Base-by-base conservation (phyloP, 2,329 filamentous ascomycete species). In the Pestalotiopsis sp. region DNA sequence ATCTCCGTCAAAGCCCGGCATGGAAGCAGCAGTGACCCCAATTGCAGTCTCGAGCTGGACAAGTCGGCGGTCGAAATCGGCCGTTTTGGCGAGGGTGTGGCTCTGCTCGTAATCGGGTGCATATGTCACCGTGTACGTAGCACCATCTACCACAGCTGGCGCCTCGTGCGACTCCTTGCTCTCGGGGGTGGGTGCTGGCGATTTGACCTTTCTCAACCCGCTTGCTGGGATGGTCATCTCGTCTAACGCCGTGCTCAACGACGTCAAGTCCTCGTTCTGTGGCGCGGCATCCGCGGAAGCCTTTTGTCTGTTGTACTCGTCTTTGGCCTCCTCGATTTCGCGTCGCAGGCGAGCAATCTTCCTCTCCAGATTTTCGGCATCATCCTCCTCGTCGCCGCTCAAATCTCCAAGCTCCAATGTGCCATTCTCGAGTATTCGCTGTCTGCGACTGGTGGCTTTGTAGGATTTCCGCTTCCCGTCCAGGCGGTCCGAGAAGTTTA, bases 401-500 rank as follows among this genome's bases (percentile, higher is more conserved):
- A 93, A 82, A 72, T 95, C 92, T 2, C 91, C 93, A 20, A 92
- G 83, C 74, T 92, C 90, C 74, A 90, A 86, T 1, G 87, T 89
- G 6, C 89, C 90, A 72, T 91, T 87, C 68, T 89, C 82, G 57
- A 90, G 81, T 68, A 90, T 86, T 66, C 88, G 86, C 71, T 90
- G 87, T 69, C 90, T 87, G 64, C 92, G 88, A 62, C 87, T 93
- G 6, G 92, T 91, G 45, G 91, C 90, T 73, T 90, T 91, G 83
- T 98, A 98, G 27, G 93, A 93, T 80, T 92, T 93, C 71, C 93
- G 89, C 79, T 95, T 95, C 61, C 90, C 90, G 69, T 90, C 90
- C 49, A 98, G 90, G 66, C 95, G 91, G 80, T 98, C 95, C 2
- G 95, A 97, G 79, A 98, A 96, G 80, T 98, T 93, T 27, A 92